These are phyloP conservation scores for Gossypium sturtianum DNA, from an alignment of 345 rosid genomes.

Conservation along the genomic window DNA sequence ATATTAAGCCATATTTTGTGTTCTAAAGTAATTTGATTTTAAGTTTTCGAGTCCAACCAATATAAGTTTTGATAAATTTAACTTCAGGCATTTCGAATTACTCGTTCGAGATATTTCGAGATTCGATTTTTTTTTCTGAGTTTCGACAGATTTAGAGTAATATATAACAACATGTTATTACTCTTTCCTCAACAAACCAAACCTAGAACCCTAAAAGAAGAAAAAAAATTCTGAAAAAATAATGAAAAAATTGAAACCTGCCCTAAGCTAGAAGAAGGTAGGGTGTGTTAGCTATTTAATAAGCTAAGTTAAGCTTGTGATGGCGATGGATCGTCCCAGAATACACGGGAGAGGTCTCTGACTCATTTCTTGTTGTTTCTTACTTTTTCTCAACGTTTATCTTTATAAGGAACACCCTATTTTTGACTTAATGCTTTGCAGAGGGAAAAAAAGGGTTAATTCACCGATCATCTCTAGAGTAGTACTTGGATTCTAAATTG, in stretches of 20 bases:
- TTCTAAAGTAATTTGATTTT: no score
- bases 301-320: not conserved
- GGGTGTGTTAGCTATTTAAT: not conserved
- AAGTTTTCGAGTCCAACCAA: no score
- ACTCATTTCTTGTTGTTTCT: slow-evolving; percentile 16
- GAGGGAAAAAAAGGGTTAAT: no score
- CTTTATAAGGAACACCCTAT: slow-evolving; percentile 2
- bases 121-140: no score
- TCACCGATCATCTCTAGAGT: no score
- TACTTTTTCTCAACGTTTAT: slow-evolving; percentile 25
- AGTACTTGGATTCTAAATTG: no score
- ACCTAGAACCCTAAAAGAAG: not conserved
- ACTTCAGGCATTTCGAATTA: no score
- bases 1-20: no score
- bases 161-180: not conserved
- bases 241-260: not conserved
- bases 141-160: no score
- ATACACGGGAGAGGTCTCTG: slow-evolving; percentile 36
- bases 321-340: slow-evolving; percentile 32
- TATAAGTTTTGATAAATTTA: no score
- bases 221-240: not conserved
- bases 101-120: no score
- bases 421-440: no score
- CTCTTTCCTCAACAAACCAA: not conserved
- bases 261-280: not conserved